Evolutionary conservation across 805 yeast genomes (phyloP), one percentile per base, ranked within the genome.

Genomic region (Kodamaea jinghongensis): DNA sequence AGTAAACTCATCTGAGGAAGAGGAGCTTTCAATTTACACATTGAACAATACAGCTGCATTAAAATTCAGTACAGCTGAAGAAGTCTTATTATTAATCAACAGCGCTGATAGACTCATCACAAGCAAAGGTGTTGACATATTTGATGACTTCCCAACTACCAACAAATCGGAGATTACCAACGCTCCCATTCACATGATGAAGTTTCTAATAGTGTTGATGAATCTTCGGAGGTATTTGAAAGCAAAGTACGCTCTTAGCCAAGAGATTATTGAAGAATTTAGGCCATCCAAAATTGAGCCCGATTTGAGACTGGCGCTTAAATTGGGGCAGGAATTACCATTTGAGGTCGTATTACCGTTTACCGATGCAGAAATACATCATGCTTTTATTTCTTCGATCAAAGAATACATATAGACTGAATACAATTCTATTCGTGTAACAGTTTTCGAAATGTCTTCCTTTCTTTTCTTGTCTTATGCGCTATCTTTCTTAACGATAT

Each of bases 11-110:
- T 25, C 31, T 2, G 31, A 30, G 11, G 47, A 52, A 27, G 47
- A 65, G 30, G 58, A 61, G 31, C 34, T 41, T 8, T 41, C 54
- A 0, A 38, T 53, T 3, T 64, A 49, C 32, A 32, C 73, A 6
- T 55, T 67, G 1, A 40, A 58, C 2, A 75, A 76, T 43, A 38
- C 81, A 5, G 50, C 71, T 1, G 54, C 51, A 2, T 49, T 71
- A 11, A 62, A 60, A 2, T 69, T 78, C 31, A 46, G 50, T 0
- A 61, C 70, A 0, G 53, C 70, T 33, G 86, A 81, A 40, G 87
- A 83, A 37, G 70, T 77, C 0, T 67, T 73, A 33, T 43, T 63
- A 0, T 22, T 81, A 1, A 49, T 78, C 3, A 55, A 61, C 32
- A 70, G 63, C 1, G 50, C 81, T 26, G 79, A 79, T 39, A 54